Base-by-base conservation (phyloP, 371 early-diverging fungal genomes). In the Fennellomyces sp. region DNA sequence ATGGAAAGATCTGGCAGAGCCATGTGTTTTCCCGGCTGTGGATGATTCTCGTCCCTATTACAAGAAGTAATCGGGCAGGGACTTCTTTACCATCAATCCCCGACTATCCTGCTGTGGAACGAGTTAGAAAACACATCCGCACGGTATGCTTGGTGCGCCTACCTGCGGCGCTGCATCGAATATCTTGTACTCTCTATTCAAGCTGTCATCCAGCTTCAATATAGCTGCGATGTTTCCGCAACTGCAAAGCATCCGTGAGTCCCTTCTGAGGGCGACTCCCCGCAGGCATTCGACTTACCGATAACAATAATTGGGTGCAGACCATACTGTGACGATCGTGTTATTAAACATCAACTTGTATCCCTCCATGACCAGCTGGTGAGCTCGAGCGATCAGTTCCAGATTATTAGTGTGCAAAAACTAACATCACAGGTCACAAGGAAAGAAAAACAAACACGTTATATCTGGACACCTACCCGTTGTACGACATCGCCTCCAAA, bases 281-380 rank as follows among this genome's bases (percentile, higher is more conserved):
- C n/a, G n/a, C n/a, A n/a, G n/a, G n/a, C 21, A 41, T 65, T 62
- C 23, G 39, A 23, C 21, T 25, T 79, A 81, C 81, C 85, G 60
- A 70, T 99, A 99, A 70, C 99, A 99, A 73, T 99, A 99, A 76
- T 99, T 99, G 41, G 99, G 99, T 19, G 99, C 99, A 8, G 95
- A 95, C 95, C 99, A 99, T 2, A 99, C 97, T 5, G 99, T 99
- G 11, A 99, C 99, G 42, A 98, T 87, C 2, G 90, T 92, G 31
- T 95, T 88, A 54, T 97, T 93, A 82, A 97, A 98, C 95, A 95
- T 94, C 25, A 88, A 76, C 70, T 94, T 94, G 64, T 91, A 98
- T 7, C 99, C 99, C 73, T 99, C 99, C 97, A 97, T 97, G 12
- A 99, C 99, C 52, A 99, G 83, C 74, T 99, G 99, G 82, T 99